Percentiles rank a stretch among this genome's conserved stretches.
Conservation (phyloP, 306 rosid genomes). For the Cucurbita ficifolia region DNA sequence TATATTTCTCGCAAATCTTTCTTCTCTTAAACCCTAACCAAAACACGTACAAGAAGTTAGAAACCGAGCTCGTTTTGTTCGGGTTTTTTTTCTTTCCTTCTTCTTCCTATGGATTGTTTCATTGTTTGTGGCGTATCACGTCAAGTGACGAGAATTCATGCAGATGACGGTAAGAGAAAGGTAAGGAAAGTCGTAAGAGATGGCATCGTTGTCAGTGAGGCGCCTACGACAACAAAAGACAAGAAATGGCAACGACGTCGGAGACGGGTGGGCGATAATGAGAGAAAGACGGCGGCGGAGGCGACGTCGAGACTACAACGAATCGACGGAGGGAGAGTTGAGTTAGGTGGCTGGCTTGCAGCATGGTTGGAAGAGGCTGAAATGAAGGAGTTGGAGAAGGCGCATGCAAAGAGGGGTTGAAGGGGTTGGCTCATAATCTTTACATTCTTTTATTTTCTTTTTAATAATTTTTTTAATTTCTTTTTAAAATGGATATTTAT, state of each 20-base stretch:
- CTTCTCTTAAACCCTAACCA: not conserved
- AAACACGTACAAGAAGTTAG: not conserved
- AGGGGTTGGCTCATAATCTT: no score
- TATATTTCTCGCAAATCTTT: not conserved
- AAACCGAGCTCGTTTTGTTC: not conserved
- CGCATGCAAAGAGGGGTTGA: not conserved
- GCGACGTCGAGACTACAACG: not conserved
- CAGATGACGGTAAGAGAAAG: not conserved
- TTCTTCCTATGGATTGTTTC: not conserved
- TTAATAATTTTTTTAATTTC: no score
- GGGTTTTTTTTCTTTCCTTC: not conserved
- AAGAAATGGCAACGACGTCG: not conserved
- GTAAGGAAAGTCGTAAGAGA: not conserved
- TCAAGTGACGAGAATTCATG: not conserved
- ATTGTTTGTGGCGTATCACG: not conserved
- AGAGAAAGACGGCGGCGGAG: not conserved
- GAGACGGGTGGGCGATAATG: not conserved
- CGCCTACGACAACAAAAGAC: rapidly evolving
- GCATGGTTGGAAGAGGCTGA: not conserved
- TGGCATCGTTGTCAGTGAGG: not conserved
- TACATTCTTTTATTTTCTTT: no score
- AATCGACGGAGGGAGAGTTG: not conserved
- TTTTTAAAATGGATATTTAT: no score
- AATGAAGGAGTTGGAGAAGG: not conserved
- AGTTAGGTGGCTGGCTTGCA: not conserved